Conservation (phyloP, 768 basidiomycete genomes). For the Lactarius vividus region DNA sequence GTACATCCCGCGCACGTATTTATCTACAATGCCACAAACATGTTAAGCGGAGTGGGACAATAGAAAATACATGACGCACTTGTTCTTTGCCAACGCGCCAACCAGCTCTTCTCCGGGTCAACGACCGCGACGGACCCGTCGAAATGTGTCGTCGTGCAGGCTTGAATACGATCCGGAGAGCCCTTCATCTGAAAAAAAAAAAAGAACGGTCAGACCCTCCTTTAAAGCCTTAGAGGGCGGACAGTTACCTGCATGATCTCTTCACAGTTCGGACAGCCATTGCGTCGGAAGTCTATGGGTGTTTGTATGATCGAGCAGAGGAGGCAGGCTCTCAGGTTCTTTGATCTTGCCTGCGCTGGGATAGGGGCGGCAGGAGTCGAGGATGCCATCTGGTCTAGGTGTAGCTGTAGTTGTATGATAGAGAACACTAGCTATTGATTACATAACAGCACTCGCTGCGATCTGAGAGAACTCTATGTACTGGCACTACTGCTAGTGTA, state of each 20-base stretch:
- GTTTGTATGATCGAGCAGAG: slow-evolving; percentile 90
- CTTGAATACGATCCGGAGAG: slow-evolving; percentile 73
- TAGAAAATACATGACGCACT: slow-evolving; percentile 47
- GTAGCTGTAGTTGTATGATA: neutral
- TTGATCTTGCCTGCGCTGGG: slow-evolving; percentile 61
- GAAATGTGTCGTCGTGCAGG: slow-evolving; percentile 89
- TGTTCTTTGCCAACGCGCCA: slow-evolving; percentile 93
- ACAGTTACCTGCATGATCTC: slow-evolving; percentile 78
- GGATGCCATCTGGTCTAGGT: slow-evolving; percentile 5
- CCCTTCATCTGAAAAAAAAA: slow-evolving; percentile 70
- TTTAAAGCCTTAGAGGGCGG: neutral
- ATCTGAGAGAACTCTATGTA: neutral
- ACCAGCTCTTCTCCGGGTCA: slow-evolving; percentile 88
- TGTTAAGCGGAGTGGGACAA: slow-evolving; percentile 1
- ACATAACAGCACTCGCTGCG: neutral
- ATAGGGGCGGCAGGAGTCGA: slow-evolving; percentile 38
- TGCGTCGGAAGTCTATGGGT: slow-evolving; percentile 75
- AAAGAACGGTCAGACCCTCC: neutral
- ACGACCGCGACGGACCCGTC: slow-evolving; percentile 90
- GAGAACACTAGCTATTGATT: neutral
- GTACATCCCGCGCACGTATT: slow-evolving; percentile 89
- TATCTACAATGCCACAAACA: slow-evolving; percentile 49
- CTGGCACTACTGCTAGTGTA: neutral
- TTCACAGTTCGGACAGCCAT: slow-evolving; percentile 97
- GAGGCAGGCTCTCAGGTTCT: slow-evolving; percentile 84